phyloP scores from a whole-genome alignment of 129 eudicot species.

The Tagetes erecta region DNA sequence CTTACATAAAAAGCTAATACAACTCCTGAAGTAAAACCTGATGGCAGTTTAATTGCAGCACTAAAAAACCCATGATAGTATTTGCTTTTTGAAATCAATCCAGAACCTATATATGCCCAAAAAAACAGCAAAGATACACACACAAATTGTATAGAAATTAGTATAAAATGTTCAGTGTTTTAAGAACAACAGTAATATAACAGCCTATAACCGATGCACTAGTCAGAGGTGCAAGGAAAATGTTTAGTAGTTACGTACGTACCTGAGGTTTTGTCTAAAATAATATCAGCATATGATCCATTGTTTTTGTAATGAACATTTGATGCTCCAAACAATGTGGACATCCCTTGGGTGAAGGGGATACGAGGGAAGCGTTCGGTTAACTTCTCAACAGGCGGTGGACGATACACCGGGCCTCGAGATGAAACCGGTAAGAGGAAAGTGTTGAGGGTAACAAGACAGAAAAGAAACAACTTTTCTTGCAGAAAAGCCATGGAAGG shows the following conservation, averaged over 20 bases:
- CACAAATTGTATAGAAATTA: neutral
- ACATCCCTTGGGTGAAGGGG: conserved; percentile 47
- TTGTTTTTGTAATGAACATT: conserved; percentile 56
- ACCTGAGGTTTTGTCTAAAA: conserved; percentile 74
- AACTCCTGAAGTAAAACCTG: conserved; percentile 86
- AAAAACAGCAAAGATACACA: neutral
- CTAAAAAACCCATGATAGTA: conserved; percentile 88
- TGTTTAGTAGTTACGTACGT: neutral
- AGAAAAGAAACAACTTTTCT: conserved; percentile 32
- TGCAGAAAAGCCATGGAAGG: conserved; percentile 44
- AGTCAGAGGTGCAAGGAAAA: neutral
- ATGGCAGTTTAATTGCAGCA: conserved; percentile 78
- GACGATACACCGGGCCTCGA: conserved; percentile 52
- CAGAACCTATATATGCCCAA: conserved; percentile 59
- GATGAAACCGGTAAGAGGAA: conserved; percentile 37
- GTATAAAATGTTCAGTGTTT: no score
- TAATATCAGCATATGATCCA: conserved; percentile 69
- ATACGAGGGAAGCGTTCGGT: conserved; percentile 55
- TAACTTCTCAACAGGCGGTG: conserved; percentile 58
- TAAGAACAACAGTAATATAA: no score
- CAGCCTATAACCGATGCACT: no score
- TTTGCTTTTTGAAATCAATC: conserved; percentile 68
- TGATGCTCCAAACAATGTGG: conserved; percentile 53
- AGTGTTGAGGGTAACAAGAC: conserved; percentile 24
- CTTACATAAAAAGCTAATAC: conserved; percentile 91